Percentiles rank a stretch among this genome's conserved stretches.
These are phyloP conservation scores for Acacia acuminata DNA, from an alignment of 306 rosid genomes.

Conservation along the genomic window DNA sequence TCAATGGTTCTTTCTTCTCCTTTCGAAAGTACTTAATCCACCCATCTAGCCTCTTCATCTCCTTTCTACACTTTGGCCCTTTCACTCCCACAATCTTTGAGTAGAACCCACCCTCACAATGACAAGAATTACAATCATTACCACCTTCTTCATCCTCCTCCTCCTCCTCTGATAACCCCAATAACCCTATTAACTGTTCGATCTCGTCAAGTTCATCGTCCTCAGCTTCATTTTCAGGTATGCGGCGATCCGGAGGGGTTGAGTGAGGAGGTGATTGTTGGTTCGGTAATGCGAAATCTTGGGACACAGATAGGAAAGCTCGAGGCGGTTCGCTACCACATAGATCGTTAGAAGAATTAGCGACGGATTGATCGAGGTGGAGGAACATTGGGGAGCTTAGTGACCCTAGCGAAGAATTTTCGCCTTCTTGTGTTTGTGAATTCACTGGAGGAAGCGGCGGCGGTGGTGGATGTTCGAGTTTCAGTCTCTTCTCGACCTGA, in stretches of 20 bases:
- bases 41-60: slow-evolving; percentile 69
- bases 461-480: slow-evolving; percentile 46
- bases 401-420: slow-evolving; percentile 31
- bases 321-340: slow-evolving; percentile 62
- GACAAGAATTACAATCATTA: slow-evolving; percentile 54
- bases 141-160: slow-evolving; percentile 17
- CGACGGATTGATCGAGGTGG: slow-evolving; percentile 39
- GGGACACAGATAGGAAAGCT: slow-evolving; percentile 63
- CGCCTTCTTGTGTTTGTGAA: slow-evolving; percentile 30
- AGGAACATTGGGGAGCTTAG: slow-evolving; percentile 64
- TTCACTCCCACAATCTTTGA: slow-evolving; percentile 73
- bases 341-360: slow-evolving; percentile 26
- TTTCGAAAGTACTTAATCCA: slow-evolving; percentile 71
- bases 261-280: slow-evolving; percentile 37
- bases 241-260: slow-evolving; percentile 2
- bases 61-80: slow-evolving; percentile 83
- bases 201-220: slow-evolving; percentile 47
- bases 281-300: slow-evolving; percentile 40
- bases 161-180: slow-evolving; percentile 54
- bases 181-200: slow-evolving; percentile 49
- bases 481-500: slow-evolving; percentile 82
- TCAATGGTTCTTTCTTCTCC: slow-evolving; percentile 67
- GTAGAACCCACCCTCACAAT: slow-evolving; percentile 80
- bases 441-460: background rate
- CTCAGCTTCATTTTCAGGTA: slow-evolving; percentile 26